Conservation (phyloP, 2,329 filamentous ascomycete species). For the Alternaria arbusti region DNA sequence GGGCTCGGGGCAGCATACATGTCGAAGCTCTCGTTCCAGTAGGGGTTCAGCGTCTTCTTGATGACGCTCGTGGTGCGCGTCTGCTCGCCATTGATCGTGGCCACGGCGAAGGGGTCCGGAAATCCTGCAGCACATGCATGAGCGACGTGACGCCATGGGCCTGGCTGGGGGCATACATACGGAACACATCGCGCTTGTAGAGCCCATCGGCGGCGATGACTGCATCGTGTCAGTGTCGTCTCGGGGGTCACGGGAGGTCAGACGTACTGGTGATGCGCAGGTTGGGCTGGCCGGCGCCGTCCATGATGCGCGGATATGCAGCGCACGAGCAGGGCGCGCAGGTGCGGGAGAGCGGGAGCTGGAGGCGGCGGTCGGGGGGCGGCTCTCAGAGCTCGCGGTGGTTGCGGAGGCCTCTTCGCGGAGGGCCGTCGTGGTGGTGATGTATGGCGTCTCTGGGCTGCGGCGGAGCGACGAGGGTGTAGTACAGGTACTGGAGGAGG, state of each 20-base stretch:
- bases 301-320: slow-evolving; percentile 45
- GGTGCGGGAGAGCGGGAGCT: background rate
- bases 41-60: slow-evolving; percentile 98
- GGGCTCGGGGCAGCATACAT: slow-evolving; percentile 67
- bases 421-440: slow-evolving; percentile 5
- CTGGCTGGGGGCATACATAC: slow-evolving; percentile 63
- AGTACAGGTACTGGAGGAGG: slow-evolving; percentile 30
- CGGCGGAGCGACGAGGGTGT: slow-evolving; percentile 25
- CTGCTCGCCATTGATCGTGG: slow-evolving; percentile 96
- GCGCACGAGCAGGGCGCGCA: background rate
- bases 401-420: slow-evolving; percentile 4
- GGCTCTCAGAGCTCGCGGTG: slow-evolving; percentile 43
- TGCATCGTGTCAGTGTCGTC: slow-evolving; percentile 52
- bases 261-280: slow-evolving; percentile 87
- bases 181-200: slow-evolving; percentile 99
- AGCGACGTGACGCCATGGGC: slow-evolving; percentile 26
- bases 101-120: slow-evolving; percentile 96
- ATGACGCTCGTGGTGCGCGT: slow-evolving; percentile 97
- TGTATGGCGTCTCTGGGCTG: slow-evolving; percentile 17
- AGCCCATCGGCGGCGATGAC: slow-evolving; percentile 98
- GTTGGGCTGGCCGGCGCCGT: slow-evolving; percentile 69
- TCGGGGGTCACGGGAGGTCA: slow-evolving; percentile 10
- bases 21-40: slow-evolving; percentile 99
- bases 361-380: slow-evolving; percentile 12
- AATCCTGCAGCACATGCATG: slow-evolving; percentile 69